Evolutionary conservation across 2,329 filamentous ascomycete genomes (phyloP), one percentile per base, ranked within the genome.

Genomic region (Rutstroemia sp.): DNA sequence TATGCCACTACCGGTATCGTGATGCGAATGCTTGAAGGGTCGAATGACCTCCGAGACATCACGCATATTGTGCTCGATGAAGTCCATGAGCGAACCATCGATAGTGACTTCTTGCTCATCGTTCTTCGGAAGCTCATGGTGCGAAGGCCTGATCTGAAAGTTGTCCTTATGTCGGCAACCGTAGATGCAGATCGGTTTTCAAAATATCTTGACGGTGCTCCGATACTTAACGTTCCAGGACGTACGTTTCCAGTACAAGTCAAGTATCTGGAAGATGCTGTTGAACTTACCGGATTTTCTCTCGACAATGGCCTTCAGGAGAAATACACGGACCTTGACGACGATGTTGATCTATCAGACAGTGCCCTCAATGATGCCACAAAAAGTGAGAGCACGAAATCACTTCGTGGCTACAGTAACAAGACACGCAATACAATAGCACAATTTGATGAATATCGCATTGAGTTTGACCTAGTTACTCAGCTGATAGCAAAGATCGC

Each of bases 51-150:
- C 45, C 81, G 84, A 57, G 92, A 96, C 61, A 86, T 99, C 52
- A 96, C 92, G 0, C 94, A 97, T 73, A 75, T 99, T 58, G 85
- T 99, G 47, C 84, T 99, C n/a, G 94, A 99, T 67, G 94, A 99
- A 72, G 92, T 97, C 2, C 94, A 99, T 68, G 94, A 99, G 71
- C 85, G 92, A 60, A 89, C 90, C 12, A 97, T 99, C 64, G 94
- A 99, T 69, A 96, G 92, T 56, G 94, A 99, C 70, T 96, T 99
- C 70, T 77, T 99, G 37, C 79, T 99, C 16, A 94, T 99, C 63
- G 88, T 97, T 1, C 79, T 99, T 51, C 90, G 90, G 67, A 88
- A 92, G 60, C 76, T 99, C 4, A 80, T 96, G 74, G 71, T 80
- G 30, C 81, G 82, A 18, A 62, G 92, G 54, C 86, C 86, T 59